These are phyloP conservation scores for Plasmodium knowlesi DNA, from an alignment of 169 alveolate genomes.

Conservation along the genomic window DNA sequence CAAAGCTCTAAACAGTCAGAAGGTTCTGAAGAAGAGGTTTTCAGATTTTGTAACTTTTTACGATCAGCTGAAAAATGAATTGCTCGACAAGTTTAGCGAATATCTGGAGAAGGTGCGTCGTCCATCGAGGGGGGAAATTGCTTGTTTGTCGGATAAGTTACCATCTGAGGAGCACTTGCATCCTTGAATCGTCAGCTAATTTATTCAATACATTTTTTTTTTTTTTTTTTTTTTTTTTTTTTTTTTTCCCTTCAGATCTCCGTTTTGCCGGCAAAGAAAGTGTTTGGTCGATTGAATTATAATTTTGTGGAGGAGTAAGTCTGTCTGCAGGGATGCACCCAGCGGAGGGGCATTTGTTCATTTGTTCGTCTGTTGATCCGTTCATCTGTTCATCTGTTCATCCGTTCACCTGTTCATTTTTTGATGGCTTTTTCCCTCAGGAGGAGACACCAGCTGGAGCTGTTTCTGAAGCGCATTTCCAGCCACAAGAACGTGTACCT, in stretches of 20 bases:
- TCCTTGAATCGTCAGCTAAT: neutral
- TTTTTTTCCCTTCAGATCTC: neutral
- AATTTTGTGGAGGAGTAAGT: constrained; percentile 66
- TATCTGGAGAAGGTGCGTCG: constrained; percentile 25
- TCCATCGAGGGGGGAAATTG: neutral
- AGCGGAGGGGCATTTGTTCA: neutral
- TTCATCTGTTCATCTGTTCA: too few species aligned
- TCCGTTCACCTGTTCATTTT: neutral
- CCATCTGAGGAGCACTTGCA: neutral
- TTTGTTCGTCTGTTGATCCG: neutral
- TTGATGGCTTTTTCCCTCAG: neutral
- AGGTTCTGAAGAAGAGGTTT: constrained; percentile 43
- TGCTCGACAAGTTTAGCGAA: constrained; percentile 23
- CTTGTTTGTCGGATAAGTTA: neutral
- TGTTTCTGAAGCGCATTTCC: constrained; percentile 13
- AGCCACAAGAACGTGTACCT: constrained; percentile 14
- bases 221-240: neutral
- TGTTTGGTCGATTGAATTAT: constrained; percentile 53
- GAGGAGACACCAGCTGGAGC: constrained; percentile 51
- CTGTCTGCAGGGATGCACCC: neutral
- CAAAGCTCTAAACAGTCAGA: constrained; percentile 59
- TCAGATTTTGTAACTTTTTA: constrained; percentile 53
- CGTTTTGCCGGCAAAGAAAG: constrained; percentile 40
- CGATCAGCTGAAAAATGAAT: constrained; percentile 29
- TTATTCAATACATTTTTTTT: neutral